Conservation (phyloP, 345 rosid species). For the Rhizophora apiculata region DNA sequence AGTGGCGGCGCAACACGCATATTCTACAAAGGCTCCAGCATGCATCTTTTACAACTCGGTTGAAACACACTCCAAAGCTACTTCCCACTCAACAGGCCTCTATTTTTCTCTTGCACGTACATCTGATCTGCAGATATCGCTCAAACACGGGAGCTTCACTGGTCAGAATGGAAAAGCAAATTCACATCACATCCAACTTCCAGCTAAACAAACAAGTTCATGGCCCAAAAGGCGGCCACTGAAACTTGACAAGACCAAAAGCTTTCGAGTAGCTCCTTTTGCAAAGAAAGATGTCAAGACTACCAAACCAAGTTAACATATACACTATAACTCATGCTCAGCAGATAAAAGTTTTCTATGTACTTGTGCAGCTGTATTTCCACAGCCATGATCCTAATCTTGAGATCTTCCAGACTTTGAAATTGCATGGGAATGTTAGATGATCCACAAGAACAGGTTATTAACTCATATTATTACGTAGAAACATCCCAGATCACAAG, state of each 20-base stretch:
- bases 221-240: conserved; percentile 7
- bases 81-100: conserved; percentile 3
- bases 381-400: conserved; percentile 11
- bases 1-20: background rate
- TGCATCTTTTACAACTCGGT: too few relatives aligned
- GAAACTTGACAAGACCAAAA: background rate
- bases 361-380: background rate
- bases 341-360: conserved; percentile 7
- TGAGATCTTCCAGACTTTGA: conserved; percentile 21
- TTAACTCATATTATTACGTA: background rate
- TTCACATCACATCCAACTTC: background rate
- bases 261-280: conserved; percentile 13
- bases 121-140: background rate
- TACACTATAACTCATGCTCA: conserved; percentile 31
- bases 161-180: background rate
- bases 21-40: background rate
- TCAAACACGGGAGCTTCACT: background rate
- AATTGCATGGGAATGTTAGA: background rate
- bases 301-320: conserved; percentile 16
- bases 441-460: conserved; percentile 1
- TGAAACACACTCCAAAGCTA: background rate
- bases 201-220: background rate
- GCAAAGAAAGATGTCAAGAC: conserved; percentile 2
- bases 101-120: background rate
- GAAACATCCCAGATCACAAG: conserved; percentile 34